Evolutionary conservation across 2,329 filamentous ascomycete genomes (phyloP), one percentile per base, ranked within the genome.

Genomic region (Aspergillus phoenicis): DNA sequence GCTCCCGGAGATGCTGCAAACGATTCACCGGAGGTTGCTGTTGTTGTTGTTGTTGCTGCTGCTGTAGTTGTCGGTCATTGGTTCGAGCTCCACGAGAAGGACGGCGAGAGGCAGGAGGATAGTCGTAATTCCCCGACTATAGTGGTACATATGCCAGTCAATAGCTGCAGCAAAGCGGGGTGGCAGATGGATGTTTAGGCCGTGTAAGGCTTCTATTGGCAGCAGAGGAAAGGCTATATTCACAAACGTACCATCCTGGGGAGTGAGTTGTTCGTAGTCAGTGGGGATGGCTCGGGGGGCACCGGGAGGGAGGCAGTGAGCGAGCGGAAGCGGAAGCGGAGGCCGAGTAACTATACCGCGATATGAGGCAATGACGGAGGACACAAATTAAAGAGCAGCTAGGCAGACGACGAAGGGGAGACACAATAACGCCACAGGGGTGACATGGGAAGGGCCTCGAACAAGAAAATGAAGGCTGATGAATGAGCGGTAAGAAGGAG

Each of bases 51-150:
- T 28, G 28, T 2, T 30, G 28, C 1, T 30, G 28, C 28, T 30
- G 28, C 28, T 30, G 63, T 11, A 63, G 55, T 28, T 66, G 66
- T 61, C 70, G 67, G 61, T 72, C 66, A 57, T 67, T 64, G 47
- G 66, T 43, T 22, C 65, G 63, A 47, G 49, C 59, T 63, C 65
- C 64, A 62, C 69, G 69, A 62, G 71, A 61, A 33, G 66, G 58
- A 59, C 71, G 70, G 41, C 68, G 72, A 58, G 75, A 77, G 56
- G 76, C 77, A 57, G 75, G 74, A 57, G 78, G 77, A 62, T 75
- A 73, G 67, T 78, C 77, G 71, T 78, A 76, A 60, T 78, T 79
- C 54, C 75, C 76, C 60, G 79, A 77, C 79, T 81, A 65, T 22
- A 64, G 38, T 54, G 15, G 52, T 53, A 45, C 13, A 57, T 62